Evolutionary conservation across 2,329 filamentous ascomycete species (phyloP), one percentile per base, ranked within the genome.

Genomic region (Aspergillus sp.): DNA sequence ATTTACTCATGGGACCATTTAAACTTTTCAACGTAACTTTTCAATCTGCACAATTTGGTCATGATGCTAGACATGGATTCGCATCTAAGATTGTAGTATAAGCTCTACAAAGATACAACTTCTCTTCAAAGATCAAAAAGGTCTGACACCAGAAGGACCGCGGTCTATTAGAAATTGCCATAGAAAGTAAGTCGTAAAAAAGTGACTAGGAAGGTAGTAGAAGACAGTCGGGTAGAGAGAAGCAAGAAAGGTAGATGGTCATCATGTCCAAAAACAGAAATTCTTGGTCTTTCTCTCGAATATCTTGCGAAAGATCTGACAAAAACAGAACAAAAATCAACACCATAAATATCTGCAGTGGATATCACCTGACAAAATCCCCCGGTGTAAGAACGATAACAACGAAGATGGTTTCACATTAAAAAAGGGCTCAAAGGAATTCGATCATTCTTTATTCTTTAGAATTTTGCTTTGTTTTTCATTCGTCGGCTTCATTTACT

Each of bases 401-500:
- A 51, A 55, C 4, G 31, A 49, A 55, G 22, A 51, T 45, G 47
- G 20, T 20, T 47, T 50, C 51, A 39, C 24, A 58, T 42, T 51
- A 31, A 29, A 26, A 52, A 51, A 29, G 46, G 51, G 45, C 49
- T 54, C 45, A 29, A 32, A 51, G 42, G 10, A 16, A 51, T 22
- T 54, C n/a, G 39, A n/a, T 54, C 20, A 49, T 49, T 36, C 5
- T 46, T 47, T 42, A 42, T 45, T 26, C 14, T 45, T 29, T 16
- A 20, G 20, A 52, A 29, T 29, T 29, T 45, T 45, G 47, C 49
- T 42, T 56, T 51, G 36, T 55, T 22, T 56, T 47, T 57, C 26
- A 36, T 52, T 55, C 54, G 32, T 31, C 16, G 10, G 10, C 32
- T 32, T 46, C 36, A 12, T 53, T 54, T 72, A 69, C 64, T 72